phyloP scores from a whole-genome alignment of 2,329 filamentous ascomycete genomes.

The Xylariaceae sp. region DNA sequence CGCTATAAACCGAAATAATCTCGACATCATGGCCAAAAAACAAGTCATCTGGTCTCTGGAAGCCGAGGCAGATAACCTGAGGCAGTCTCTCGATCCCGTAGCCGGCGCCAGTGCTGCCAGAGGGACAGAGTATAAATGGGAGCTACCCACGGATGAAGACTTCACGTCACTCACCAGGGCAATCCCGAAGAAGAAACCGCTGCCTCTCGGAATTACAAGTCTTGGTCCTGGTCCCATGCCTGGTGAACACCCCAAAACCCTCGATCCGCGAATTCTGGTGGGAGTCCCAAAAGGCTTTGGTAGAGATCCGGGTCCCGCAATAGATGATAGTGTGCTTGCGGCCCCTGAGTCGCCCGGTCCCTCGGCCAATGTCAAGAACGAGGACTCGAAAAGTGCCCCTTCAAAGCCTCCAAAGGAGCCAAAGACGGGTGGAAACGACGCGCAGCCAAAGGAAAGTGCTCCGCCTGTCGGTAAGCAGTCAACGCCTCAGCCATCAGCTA shows the following conservation, averaged over 20 bases:
- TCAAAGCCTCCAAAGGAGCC: background rate
- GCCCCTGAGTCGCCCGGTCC: background rate
- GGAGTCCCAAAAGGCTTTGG: slow-evolving; percentile 16
- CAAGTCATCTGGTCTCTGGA: slow-evolving; percentile 20
- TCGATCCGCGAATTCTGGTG: slow-evolving; percentile 18
- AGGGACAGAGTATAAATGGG: slow-evolving; percentile 10
- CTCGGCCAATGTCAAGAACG: too few species aligned
- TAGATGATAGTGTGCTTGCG: background rate
- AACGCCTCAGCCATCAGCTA: background rate
- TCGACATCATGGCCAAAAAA: slow-evolving; percentile 23
- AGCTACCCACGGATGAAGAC: slow-evolving; percentile 1
- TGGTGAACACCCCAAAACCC: slow-evolving; percentile 16
- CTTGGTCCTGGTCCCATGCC: slow-evolving; percentile 19
- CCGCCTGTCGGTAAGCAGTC: background rate
- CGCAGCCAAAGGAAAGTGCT: background rate
- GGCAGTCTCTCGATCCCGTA: slow-evolving; percentile 7
- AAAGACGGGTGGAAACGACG: background rate
- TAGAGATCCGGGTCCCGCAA: background rate
- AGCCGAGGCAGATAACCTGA: slow-evolving; percentile 16
- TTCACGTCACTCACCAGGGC: slow-evolving; percentile 10
- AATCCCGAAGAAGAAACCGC: slow-evolving; percentile 1
- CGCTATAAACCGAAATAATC: slow-evolving; percentile 20
- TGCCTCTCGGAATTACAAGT: slow-evolving; percentile 18
- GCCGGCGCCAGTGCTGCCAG: background rate
- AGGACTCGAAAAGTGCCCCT: background rate